Percentiles rank a stretch among this genome's conserved stretches.
phyloP scores from a whole-genome alignment of 2,329 filamentous ascomycete species.

The Exophiala dermatitidis region DNA sequence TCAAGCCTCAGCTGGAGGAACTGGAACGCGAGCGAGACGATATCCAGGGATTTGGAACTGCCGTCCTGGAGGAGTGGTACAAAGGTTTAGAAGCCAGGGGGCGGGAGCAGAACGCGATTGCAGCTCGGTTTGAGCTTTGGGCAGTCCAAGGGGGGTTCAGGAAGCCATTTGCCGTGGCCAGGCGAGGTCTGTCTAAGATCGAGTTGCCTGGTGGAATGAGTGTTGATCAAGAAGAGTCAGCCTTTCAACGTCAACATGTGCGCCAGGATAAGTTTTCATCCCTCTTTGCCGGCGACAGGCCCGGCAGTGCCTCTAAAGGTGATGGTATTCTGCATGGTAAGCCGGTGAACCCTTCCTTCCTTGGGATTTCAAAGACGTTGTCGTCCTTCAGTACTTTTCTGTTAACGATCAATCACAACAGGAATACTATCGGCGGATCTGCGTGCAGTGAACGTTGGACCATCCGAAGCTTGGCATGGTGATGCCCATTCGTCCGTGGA shows the following conservation, averaged over 20 bases:
- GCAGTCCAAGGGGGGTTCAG: conserved; percentile 41
- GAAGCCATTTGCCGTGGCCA: background rate
- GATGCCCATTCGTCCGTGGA: background rate
- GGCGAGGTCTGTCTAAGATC: background rate
- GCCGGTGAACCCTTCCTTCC: background rate
- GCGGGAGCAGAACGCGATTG: conserved; percentile 53
- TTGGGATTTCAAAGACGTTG: no score
- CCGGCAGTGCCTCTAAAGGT: background rate
- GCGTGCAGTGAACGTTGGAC: background rate
- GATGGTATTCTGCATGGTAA: background rate
- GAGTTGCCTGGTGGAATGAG: background rate
- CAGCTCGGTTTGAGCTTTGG: conserved; percentile 69
- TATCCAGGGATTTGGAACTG: conserved; percentile 59
- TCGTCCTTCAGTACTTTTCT: background rate
- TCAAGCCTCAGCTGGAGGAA: conserved; percentile 53
- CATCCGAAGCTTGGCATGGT: background rate
- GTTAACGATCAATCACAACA: background rate
- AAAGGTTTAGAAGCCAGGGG: conserved; percentile 64
- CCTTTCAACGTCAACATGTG: background rate
- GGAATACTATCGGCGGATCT: background rate
- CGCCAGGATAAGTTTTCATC: background rate
- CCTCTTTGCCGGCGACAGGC: background rate
- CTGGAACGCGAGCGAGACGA: conserved; percentile 57
- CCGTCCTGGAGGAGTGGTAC: conserved; percentile 67
- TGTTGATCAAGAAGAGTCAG: background rate